Evolutionary conservation across 2,329 filamentous ascomycete genomes (phyloP).

Genomic region (Tolypocladium capitatum): DNA sequence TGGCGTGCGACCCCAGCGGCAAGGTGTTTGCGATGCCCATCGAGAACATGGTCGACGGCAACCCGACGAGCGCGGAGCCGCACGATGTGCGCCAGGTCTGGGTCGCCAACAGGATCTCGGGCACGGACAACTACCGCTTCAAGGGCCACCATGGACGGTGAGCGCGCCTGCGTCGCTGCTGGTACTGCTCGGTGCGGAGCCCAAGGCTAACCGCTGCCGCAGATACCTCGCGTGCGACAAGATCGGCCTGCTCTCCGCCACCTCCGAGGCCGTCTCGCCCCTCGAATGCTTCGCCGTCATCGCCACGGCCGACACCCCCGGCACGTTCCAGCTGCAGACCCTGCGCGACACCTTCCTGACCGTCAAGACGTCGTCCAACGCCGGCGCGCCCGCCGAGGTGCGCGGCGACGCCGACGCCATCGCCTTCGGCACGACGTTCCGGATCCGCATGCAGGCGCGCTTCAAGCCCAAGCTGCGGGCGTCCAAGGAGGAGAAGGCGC

Average conservation of each 20-base stretch:
- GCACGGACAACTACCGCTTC: constrained; percentile 70
- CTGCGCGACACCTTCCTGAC: constrained; percentile 57
- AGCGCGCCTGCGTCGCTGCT: constrained; percentile 6
- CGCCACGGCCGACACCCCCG: constrained; percentile 48
- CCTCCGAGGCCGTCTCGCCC: constrained; percentile 66
- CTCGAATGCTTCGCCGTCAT: constrained; percentile 72
- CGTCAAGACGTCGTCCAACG: constrained; percentile 40
- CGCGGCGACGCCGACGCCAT: constrained; percentile 61
- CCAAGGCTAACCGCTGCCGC: background rate
- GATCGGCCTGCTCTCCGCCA: constrained; percentile 64
- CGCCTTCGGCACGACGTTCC: constrained; percentile 56
- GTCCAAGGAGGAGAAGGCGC: constrained; percentile 69
- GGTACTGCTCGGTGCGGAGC: background rate
- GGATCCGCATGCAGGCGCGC: constrained; percentile 85
- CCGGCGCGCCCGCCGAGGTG: constrained; percentile 44
- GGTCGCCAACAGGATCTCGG: constrained; percentile 73
- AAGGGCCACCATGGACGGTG: constrained; percentile 83
- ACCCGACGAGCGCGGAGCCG: constrained; percentile 76
- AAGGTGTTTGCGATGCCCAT: constrained; percentile 71
- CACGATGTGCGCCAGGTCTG: constrained; percentile 95
- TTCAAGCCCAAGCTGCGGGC: constrained; percentile 79
- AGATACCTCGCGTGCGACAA: constrained; percentile 82
- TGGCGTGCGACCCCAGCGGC: constrained; percentile 77
- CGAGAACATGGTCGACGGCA: constrained; percentile 78
- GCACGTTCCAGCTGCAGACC: constrained; percentile 64